Percentiles rank a stretch among this genome's conserved stretches.
These are phyloP conservation scores for Acacia concinna DNA, from an alignment of 331 rosid genomes.

Conservation along the genomic window DNA sequence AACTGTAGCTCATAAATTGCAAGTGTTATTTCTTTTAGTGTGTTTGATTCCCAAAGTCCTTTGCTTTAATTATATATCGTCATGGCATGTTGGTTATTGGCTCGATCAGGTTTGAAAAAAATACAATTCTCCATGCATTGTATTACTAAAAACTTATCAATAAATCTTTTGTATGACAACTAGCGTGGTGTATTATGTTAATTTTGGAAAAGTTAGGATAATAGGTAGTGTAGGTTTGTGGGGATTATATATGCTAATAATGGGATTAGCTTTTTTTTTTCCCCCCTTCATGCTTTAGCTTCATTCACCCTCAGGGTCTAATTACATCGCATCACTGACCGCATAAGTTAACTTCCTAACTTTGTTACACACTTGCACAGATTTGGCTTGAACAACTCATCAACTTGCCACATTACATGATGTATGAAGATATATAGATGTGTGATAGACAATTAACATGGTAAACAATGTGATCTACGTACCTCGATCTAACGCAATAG, in stretches of 20 bases:
- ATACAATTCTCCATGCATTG: not conserved
- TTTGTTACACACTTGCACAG: not conserved
- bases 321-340: not conserved
- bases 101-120: not conserved
- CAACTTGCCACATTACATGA: not conserved
- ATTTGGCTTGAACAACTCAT: not conserved
- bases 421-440: not conserved
- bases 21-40: not conserved
- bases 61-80: not conserved
- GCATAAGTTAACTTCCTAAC: not conserved
- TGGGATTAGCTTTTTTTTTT: not conserved
- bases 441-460: too few species aligned
- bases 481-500: too few species aligned
- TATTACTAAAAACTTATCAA: not conserved
- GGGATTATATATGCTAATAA: not conserved
- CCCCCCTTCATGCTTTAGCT: not conserved
- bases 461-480: too few species aligned
- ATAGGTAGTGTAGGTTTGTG: not conserved
- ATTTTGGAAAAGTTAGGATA: too few species aligned
- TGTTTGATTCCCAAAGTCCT: not conserved
- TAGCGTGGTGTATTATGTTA: too few species aligned
- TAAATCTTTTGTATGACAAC: not conserved
- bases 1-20: constrained; percentile 8
- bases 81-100: not conserved
- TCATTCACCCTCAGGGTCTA: not conserved